Conservation (phyloP, 164 flowering plant species). For the Dillenia turbinata region DNA sequence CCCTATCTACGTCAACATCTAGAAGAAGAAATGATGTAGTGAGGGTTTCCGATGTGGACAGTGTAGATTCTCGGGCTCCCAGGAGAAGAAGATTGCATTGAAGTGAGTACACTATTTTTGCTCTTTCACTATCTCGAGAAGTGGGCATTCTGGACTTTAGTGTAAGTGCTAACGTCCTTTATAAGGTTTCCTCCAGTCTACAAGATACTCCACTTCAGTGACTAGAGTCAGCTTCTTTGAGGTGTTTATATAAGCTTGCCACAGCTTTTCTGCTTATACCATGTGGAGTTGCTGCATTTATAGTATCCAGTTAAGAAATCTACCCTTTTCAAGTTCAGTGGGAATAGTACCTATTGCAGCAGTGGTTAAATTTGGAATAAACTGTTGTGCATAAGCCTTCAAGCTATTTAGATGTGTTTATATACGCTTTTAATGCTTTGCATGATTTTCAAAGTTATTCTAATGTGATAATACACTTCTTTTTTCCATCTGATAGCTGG, state of each 20-base stretch:
- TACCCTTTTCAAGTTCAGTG: not conserved
- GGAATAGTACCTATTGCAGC: no score
- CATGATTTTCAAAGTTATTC: no score
- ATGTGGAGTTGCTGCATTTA: not conserved
- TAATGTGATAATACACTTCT: no score
- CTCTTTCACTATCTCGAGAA: not conserved
- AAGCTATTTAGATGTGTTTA: no score
- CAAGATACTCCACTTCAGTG: not conserved
- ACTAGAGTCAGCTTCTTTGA: not conserved
- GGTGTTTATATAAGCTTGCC: conserved; percentile 6
- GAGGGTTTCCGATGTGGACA: conserved; percentile 62
- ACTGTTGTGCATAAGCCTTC: no score
- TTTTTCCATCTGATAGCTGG: no score
- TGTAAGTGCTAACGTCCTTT: not conserved
- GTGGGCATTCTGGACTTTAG: not conserved
- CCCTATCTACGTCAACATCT: conserved; percentile 57
- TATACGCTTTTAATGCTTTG: no score
- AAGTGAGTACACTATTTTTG: not conserved
- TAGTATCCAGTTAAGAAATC: not conserved
- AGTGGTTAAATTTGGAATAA: no score
- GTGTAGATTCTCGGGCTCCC: conserved; percentile 60
- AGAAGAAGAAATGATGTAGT: conserved; percentile 53
- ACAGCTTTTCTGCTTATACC: not conserved
- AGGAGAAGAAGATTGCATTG: conserved; percentile 61
- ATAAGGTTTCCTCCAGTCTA: not conserved